Evolutionary conservation across 805 yeast genomes (phyloP).

Genomic region (Hanseniaspora valbyensis): DNA sequence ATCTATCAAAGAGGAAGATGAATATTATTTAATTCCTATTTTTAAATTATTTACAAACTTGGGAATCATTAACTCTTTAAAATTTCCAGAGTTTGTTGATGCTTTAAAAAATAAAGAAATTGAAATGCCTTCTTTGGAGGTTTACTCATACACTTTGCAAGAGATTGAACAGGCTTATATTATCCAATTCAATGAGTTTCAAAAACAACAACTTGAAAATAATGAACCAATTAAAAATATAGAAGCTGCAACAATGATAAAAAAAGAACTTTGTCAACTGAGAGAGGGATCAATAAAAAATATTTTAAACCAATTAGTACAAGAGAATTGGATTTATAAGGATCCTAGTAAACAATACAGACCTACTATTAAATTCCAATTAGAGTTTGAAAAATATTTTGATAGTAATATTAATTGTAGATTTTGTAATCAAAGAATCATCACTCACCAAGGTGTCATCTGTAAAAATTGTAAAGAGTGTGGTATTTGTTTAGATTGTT

Average conservation of each 20-base stretch:
- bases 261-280: constrained; percentile 3
- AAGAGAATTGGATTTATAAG: constrained; percentile 1
- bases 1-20: background rate
- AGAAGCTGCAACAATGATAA: background rate
- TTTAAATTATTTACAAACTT: constrained; percentile 1
- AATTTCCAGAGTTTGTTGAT: background rate
- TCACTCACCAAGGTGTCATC: background rate
- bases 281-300: background rate
- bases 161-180: background rate
- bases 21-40: constrained; percentile 1
- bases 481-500: constrained; percentile 2
- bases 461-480: constrained; percentile 5
- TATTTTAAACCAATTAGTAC: background rate
- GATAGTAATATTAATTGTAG: background rate
- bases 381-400: background rate
- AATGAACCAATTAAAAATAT: background rate
- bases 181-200: background rate
- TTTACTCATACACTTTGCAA: background rate
- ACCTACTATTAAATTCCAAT: background rate
- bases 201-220: background rate
- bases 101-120: background rate
- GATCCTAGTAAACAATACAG: constrained; percentile 4
- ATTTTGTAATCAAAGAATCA: background rate
- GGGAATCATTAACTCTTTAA: background rate
- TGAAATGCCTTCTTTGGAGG: background rate